A percentile compares a stretch with the other conserved stretches of the same genome.
These are phyloP conservation scores for Paspalum notatum DNA, from an alignment of 176 grass and related monocot species.

Conservation along the genomic window DNA sequence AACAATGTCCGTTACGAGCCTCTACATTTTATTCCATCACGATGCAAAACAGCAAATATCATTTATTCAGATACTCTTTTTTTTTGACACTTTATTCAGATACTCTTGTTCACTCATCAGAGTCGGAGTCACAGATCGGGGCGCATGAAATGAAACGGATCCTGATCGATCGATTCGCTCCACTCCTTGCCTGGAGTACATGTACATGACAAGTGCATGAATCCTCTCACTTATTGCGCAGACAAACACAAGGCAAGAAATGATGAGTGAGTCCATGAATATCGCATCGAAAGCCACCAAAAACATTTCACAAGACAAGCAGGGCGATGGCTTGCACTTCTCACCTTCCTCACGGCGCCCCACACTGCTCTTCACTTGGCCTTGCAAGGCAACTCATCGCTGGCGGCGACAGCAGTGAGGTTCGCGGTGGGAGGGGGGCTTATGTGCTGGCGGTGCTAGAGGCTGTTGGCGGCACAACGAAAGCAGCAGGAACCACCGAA, in stretches of 20 bases:
- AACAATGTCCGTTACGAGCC: not conserved
- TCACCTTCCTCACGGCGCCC: constrained; percentile 14
- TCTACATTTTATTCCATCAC: not conserved
- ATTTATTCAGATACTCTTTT: too few relatives aligned
- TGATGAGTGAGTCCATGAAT: not conserved
- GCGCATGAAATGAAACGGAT: not conserved
- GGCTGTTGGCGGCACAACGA: too few relatives aligned
- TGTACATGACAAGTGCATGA: not conserved
- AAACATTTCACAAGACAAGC: not conserved
- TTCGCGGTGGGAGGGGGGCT: too few relatives aligned
- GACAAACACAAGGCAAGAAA: not conserved
- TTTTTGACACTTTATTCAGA: too few relatives aligned
- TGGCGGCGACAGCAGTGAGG: too few relatives aligned
- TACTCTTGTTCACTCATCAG: not conserved
- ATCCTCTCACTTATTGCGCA: not conserved
- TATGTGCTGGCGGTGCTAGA: too few relatives aligned
- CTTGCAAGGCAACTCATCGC: constrained; percentile 32
- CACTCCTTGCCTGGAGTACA: not conserved
- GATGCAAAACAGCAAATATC: not conserved
- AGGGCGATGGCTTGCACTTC: constrained; percentile 41
- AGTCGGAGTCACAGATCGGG: not conserved
- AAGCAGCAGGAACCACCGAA: too few relatives aligned
- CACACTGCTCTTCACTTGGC: not conserved
- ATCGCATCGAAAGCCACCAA: not conserved
- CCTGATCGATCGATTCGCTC: not conserved